Evolutionary conservation across 2,329 filamentous ascomycete species (phyloP).

Genomic region (Xylariales sp.): DNA sequence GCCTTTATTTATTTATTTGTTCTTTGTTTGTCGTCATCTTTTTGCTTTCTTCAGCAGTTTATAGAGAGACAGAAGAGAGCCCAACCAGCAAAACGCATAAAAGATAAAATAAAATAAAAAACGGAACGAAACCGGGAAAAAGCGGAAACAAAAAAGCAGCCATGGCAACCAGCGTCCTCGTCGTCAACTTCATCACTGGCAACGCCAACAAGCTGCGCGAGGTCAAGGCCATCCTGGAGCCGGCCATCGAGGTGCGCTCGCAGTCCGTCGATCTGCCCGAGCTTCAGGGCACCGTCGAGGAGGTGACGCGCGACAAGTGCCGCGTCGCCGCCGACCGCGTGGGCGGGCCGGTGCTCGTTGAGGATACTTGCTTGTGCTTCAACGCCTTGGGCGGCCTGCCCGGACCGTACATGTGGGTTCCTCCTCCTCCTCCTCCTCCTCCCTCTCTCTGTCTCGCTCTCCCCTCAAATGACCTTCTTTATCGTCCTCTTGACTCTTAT

Average conservation of each 20-base stretch:
- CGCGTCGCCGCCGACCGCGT: slow-evolving; percentile 74
- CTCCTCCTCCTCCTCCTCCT: background rate
- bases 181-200: slow-evolving; percentile 90
- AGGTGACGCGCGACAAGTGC: slow-evolving; percentile 87
- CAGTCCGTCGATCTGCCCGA: slow-evolving; percentile 78
- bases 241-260: slow-evolving; percentile 68
- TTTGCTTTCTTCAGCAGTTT: too few species aligned
- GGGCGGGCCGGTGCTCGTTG: slow-evolving; percentile 74
- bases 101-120: too few species aligned
- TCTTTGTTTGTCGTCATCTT: too few species aligned
- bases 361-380: slow-evolving; percentile 94
- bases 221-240: slow-evolving; percentile 79
- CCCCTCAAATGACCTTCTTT: background rate
- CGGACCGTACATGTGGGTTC: slow-evolving; percentile 85
- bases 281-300: slow-evolving; percentile 87
- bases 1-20: too few species aligned
- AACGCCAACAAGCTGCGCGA: slow-evolving; percentile 93
- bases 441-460: slow-evolving; percentile 1
- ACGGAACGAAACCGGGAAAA: background rate
- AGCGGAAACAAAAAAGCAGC: background rate
- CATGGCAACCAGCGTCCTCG: slow-evolving; percentile 8
- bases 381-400: slow-evolving; percentile 86
- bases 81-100: too few species aligned
- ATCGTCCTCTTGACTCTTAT: too few species aligned
- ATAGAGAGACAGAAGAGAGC: too few species aligned